phyloP scores from a whole-genome alignment of 2,329 filamentous ascomycete species.

The Colletotrichum falcatum region DNA sequence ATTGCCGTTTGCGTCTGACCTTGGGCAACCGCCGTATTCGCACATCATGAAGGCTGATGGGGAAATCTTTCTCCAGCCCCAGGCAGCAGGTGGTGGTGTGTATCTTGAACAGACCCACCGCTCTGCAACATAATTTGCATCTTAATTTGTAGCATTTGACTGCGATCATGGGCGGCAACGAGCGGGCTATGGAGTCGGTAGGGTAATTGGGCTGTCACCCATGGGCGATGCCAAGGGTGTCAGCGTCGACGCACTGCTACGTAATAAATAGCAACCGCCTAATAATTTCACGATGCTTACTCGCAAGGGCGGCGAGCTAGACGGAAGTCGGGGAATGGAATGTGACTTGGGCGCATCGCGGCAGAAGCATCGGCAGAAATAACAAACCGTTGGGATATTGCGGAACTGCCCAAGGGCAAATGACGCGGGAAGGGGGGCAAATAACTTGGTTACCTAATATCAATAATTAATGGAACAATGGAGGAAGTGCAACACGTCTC shows the following conservation, averaged over 20 bases:
- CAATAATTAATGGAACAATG: too few relatives aligned
- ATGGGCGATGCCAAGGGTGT: slow-evolving; percentile 17
- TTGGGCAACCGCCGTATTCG: slow-evolving; percentile 11
- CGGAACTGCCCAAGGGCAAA: neutral
- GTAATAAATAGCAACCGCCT: slow-evolving; percentile 2
- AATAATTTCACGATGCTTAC: slow-evolving; percentile 7
- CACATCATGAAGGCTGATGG: slow-evolving; percentile 24
- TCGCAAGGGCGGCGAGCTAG: slow-evolving; percentile 20
- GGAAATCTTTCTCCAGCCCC: neutral
- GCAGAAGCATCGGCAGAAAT: slow-evolving; percentile 7
- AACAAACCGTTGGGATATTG: neutral
- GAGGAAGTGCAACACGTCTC: slow-evolving; percentile 29
- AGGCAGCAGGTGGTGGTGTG: neutral
- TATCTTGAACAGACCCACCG: neutral
- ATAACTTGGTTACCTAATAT: slow-evolving; percentile 25
- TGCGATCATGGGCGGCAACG: too few relatives aligned
- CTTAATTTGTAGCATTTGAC: slow-evolving; percentile 23
- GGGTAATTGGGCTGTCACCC: neutral
- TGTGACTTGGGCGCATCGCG: slow-evolving; percentile 4
- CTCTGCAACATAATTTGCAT: slow-evolving; percentile 17
- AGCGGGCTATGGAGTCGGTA: slow-evolving; percentile 12
- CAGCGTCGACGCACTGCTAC: slow-evolving; percentile 11
- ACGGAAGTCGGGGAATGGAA: neutral
- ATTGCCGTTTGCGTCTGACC: slow-evolving; percentile 22
- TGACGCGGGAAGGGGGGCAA: neutral